Evolutionary conservation across 306 rosid species (phyloP).

Genomic region (Vachellia pachyceras): DNA sequence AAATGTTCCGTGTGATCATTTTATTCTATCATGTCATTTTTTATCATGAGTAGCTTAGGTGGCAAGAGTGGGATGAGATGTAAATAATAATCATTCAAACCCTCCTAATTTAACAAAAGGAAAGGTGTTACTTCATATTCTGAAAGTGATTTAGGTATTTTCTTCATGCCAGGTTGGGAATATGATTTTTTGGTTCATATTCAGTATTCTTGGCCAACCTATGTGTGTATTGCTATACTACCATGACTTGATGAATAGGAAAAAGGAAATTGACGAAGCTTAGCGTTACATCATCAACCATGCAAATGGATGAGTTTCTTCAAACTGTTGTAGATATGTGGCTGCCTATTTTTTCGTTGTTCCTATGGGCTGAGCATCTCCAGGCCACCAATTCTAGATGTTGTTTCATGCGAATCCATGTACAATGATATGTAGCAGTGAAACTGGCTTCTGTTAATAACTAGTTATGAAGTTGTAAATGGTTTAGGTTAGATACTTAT

Average conservation of each 20-base stretch:
- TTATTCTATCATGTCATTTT: constrained; percentile 8
- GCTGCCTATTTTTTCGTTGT: constrained; percentile 23
- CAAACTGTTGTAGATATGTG: constrained; percentile 41
- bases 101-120: not conserved
- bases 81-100: not conserved
- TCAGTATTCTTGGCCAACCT: constrained; percentile 94
- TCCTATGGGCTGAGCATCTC: constrained; percentile 30
- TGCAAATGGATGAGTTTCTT: constrained; percentile 21
- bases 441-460: not conserved
- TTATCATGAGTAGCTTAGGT: not conserved
- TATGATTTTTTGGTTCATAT: constrained; percentile 92
- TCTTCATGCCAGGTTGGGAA: constrained; percentile 77
- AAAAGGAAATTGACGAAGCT: constrained; percentile 55
- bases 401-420: constrained; percentile 30
- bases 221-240: constrained; percentile 87
- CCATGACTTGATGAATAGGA: constrained; percentile 92
- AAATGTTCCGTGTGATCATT: constrained; percentile 10
- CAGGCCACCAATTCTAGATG: constrained; percentile 9
- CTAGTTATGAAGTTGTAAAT: not conserved
- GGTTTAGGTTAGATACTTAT: not conserved
- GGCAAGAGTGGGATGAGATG: not conserved
- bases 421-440: not conserved
- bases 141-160: constrained; percentile 18
- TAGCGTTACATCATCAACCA: constrained; percentile 5
- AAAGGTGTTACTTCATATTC: not conserved